These are phyloP conservation scores for Candida lessepsii DNA, from an alignment of 805 yeast species.

Conservation along the genomic window DNA sequence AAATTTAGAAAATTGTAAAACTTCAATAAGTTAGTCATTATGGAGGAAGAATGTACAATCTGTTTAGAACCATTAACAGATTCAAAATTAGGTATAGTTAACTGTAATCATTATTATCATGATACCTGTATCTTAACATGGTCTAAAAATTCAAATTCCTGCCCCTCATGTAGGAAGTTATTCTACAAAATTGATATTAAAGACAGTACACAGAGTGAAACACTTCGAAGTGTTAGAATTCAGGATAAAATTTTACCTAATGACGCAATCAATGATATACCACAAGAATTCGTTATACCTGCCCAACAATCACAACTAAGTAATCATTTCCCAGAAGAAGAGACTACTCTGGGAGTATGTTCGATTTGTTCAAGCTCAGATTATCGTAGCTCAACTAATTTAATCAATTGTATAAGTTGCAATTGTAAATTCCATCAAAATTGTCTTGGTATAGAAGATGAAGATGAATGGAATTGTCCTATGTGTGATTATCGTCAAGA, in stretches of 20 bases:
- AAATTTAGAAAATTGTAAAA: no score
- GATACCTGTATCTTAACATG: conserved; percentile 55
- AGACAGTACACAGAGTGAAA: conserved; percentile 7
- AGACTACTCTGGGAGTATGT: conserved; percentile 13
- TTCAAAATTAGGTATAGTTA: conserved; percentile 24
- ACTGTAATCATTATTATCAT: conserved; percentile 58
- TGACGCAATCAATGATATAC: conserved; percentile 38
- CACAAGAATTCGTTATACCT: conserved; percentile 34
- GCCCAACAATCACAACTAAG: not conserved
- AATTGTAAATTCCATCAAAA: conserved; percentile 38
- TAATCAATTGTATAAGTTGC: conserved; percentile 33
- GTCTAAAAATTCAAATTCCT: conserved; percentile 54
- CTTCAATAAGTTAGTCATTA: no score
- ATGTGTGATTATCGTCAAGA: conserved; percentile 47
- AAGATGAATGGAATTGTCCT: conserved; percentile 47
- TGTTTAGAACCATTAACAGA: conserved; percentile 44
- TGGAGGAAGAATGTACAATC: conserved; percentile 51
- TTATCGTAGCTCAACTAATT: conserved; percentile 20
- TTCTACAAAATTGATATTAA: conserved; percentile 36
- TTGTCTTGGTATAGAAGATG: conserved; percentile 33
- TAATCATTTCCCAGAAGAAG: not conserved
- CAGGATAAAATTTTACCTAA: conserved; percentile 33
- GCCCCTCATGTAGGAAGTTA: conserved; percentile 59
- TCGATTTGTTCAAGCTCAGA: conserved; percentile 35
- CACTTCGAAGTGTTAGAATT: conserved; percentile 16